Base-by-base conservation (phyloP, 768 basidiomycete genomes). In the Psilocybe tampanensis region DNA sequence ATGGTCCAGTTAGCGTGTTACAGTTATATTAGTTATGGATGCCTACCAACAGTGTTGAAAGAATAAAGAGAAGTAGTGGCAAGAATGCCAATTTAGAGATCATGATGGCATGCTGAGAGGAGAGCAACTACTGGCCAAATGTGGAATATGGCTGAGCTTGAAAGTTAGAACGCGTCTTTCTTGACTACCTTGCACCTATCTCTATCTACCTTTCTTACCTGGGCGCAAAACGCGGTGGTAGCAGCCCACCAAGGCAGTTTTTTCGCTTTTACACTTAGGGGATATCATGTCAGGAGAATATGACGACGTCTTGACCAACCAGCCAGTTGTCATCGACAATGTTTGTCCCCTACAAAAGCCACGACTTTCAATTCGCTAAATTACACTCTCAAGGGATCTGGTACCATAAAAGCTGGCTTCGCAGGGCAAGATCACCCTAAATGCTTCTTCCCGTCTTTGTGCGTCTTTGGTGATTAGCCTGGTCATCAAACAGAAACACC, bases 391-490 rank as follows among this genome's bases (percentile, higher is more conserved):
- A 71, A 98, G 94, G 97, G 97, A 60, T 97, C 96, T 55, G 97
- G 97, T 24, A 94, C 94, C 21, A 96, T 99, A 72, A 99, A 98
- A 74, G 97, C 97, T 58, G 97, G 97, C 39, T 99, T 99, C 70
- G 97, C 97, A 52, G 97, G 97, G 44, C 92, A 98, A 74, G 96
- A 98, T 74, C 95, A 97, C 70, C 97, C 97, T 42, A 97, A 97
- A 84, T 98, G 95, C 71, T 98, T 95, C 82, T 98, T 98, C 68
- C 95, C 97, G 60, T 97, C 95, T 62, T 98, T 94, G 95, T 97
- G 76, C 78, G 94, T 86, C 68, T 68, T 63, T 61, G n/a, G 72
- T 67, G 72, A 72, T 76, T 76, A 72, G 66, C 64, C 58, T 62
- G 65, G 62, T 63, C 60, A 55, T 62, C 57, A 64, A 60, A 57